Base-by-base conservation (phyloP, 768 basidiomycete species). In the Polyporus arcularius region DNA sequence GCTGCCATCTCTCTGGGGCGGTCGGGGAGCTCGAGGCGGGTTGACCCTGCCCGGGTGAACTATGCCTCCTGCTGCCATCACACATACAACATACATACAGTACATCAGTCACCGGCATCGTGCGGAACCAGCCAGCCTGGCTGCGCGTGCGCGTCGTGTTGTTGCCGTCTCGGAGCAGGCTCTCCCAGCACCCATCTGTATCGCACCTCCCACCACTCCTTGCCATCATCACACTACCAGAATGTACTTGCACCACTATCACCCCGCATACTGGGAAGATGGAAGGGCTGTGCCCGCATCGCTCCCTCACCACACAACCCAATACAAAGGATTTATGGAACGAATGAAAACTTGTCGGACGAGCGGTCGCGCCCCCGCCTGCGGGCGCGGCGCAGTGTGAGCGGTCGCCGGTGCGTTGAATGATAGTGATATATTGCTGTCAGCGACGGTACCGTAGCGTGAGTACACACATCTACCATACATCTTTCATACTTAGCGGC, bases 231-330 rank as follows among this genome's bases (percentile, higher is more conserved):
- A 32, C 31, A 40, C 46, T 30, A 51, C 21, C 21, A 26, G 21
- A 41, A 52, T 57, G 42, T 52, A 53, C 43, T 26, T 16, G 14
- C 46, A 26, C 43, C 32, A 55, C 49, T 55, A 55, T 14, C 49
- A 35, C 53, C 52, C 21, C 52, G 21, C 49, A 58, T 51, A 48
- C 51, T 35, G 39, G 47, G 55, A 50, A 53, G 62, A 53, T 55
- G 57, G 62, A 54, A 43, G 62, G 62, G 62, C 62, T 63, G 62
- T 59, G 62, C 62, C 62, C 62, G 46, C 53, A 51, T 58, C 54
- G 57, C 40, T 52, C 54, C 57, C 62, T 26, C 21, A 48, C 21
- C 46, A 40, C 43, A 57, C 60, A 51, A 61, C 26, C 49, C 51
- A 49, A 53, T 47, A 53, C 53, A 62, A 54, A 10, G 21, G 21